phyloP scores from a whole-genome alignment of 257 asterid genomes.

The Anisodus tanguticus region DNA sequence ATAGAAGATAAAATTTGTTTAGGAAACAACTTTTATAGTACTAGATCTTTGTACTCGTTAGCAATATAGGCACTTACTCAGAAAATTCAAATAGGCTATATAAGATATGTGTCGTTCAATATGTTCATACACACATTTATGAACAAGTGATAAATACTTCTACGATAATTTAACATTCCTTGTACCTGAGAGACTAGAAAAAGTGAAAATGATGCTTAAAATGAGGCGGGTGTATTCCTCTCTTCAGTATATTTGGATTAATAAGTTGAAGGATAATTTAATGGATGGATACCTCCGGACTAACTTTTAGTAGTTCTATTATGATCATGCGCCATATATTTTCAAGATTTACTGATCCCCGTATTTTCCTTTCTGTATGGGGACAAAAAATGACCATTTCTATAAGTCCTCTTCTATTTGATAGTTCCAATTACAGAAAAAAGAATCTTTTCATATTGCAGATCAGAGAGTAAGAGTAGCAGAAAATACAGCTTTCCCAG shows the following conservation, averaged over 20 bases:
- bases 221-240: not conserved
- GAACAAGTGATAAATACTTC: too few relatives aligned
- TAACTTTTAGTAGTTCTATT: not conserved
- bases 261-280: not conserved
- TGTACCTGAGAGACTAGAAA: not conserved
- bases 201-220: not conserved
- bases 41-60: not conserved
- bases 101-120: too few relatives aligned
- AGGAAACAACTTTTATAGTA: too few relatives aligned
- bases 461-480: constrained; percentile 11
- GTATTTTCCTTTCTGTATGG: constrained; percentile 32
- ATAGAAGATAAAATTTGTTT: too few relatives aligned
- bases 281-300: not conserved
- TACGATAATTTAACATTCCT: not conserved
- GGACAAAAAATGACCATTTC: constrained; percentile 26
- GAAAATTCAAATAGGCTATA: too few relatives aligned
- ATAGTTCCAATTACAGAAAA: constrained; percentile 37
- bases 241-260: not conserved
- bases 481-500: constrained; percentile 36
- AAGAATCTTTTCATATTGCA: constrained; percentile 33
- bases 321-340: constrained; percentile 22
- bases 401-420: constrained; percentile 30
- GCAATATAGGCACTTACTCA: not conserved
- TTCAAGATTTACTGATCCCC: constrained; percentile 39
- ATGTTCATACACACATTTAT: too few relatives aligned